These are phyloP conservation scores for Phytopythium ostracodes DNA, from an alignment of 352 stramenopile species.

Conservation along the genomic window DNA sequence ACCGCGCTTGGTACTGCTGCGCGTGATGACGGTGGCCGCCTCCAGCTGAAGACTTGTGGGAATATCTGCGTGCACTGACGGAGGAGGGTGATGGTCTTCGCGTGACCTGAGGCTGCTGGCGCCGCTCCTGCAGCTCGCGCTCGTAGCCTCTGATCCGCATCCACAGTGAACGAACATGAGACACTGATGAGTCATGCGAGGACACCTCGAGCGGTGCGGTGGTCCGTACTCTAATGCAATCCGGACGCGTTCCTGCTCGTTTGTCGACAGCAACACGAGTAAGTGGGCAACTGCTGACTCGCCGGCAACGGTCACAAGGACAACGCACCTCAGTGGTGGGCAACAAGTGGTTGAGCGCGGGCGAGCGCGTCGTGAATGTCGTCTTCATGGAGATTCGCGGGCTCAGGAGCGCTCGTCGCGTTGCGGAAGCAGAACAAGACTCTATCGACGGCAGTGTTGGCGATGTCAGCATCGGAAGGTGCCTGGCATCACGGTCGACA, in stretches of 20 bases:
- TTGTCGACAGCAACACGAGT: background rate
- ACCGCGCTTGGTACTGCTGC: background rate
- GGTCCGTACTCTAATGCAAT: constrained; percentile 36
- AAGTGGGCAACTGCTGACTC: background rate
- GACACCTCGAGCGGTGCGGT: background rate
- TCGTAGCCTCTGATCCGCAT: constrained; percentile 32
- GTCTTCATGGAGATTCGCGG: constrained; percentile 54
- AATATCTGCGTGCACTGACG: background rate
- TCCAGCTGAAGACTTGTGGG: background rate
- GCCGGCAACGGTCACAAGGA: background rate
- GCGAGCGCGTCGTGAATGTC: constrained; percentile 59
- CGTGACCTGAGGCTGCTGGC: constrained; percentile 10
- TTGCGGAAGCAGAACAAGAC: background rate
- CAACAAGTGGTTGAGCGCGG: constrained; percentile 57
- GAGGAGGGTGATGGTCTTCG: background rate
- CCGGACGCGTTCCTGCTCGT: constrained; percentile 38
- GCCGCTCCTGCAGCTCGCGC: constrained; percentile 29
- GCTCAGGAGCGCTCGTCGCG: constrained; percentile 21
- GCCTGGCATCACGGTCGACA: constrained; percentile 13
- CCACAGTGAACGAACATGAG: background rate
- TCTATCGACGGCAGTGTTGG: background rate
- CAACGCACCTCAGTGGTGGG: constrained; percentile 34
- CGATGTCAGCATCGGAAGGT: background rate
- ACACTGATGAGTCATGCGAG: background rate
- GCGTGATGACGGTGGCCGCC: background rate